Evolutionary conservation across 2,329 filamentous ascomycete genomes (phyloP).

Genomic region (Phialophora tarda): DNA sequence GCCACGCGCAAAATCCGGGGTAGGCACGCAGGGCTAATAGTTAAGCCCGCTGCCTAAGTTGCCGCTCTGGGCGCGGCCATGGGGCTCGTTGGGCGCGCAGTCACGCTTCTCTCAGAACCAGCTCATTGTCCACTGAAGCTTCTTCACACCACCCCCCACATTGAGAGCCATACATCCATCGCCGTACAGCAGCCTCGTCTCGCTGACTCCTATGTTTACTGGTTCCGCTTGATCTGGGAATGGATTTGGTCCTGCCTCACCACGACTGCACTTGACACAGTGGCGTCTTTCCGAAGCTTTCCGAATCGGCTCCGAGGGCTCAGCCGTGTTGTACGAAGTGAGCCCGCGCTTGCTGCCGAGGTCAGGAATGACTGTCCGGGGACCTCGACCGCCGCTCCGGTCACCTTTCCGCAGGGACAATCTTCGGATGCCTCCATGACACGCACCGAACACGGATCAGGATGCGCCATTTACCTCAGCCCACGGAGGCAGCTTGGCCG

Average conservation of each 20-base stretch:
- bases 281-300: background rate
- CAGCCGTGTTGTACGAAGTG: background rate
- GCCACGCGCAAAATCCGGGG: conserved; percentile 16
- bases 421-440: conserved; percentile 13
- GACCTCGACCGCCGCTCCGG: conserved; percentile 3
- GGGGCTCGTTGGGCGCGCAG: background rate
- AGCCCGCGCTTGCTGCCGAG: conserved; percentile 14
- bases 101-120: background rate
- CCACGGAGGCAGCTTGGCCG: background rate
- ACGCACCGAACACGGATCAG: no score
- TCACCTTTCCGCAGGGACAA: conserved; percentile 11
- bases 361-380: background rate
- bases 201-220: background rate
- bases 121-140: background rate
- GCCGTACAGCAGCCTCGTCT: background rate
- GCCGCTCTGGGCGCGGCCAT: background rate
- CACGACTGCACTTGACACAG: background rate
- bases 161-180: background rate
- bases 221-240: background rate
- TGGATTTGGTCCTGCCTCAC: background rate
- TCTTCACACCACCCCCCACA: background rate
- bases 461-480: conserved; percentile 13
- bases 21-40: conserved; percentile 8
- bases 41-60: conserved; percentile 8
- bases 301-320: background rate